A percentile compares a stretch with the other conserved stretches of the same genome.
Conservation (phyloP, 495 filamentous ascomycete species). For the Neurospora sp. region DNA sequence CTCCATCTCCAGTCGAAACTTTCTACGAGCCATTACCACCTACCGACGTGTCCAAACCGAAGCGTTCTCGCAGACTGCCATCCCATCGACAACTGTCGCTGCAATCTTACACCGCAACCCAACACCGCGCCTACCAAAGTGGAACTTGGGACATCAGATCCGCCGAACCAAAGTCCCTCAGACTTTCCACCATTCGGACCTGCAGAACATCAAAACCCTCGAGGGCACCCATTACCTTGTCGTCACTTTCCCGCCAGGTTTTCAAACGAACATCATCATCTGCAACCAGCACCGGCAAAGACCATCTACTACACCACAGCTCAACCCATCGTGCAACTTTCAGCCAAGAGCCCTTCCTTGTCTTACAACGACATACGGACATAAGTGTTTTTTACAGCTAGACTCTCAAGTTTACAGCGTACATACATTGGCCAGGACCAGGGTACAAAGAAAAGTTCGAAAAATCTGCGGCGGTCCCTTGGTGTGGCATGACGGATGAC, state of each 20-base stretch:
- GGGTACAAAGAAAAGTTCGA: neutral
- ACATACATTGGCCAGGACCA: neutral
- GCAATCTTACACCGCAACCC: neutral
- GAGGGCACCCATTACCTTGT: neutral
- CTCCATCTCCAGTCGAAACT: neutral
- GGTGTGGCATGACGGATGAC: conserved; percentile 9
- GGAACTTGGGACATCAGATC: neutral
- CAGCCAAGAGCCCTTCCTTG: neutral
- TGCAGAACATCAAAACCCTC: neutral
- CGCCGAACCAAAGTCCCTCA: neutral
- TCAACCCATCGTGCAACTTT: neutral
- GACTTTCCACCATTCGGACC: neutral
- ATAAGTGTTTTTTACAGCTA: neutral
- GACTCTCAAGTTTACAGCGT: neutral
- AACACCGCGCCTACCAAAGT: neutral
- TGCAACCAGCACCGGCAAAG: neutral
- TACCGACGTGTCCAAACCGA: neutral
- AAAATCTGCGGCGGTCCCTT: neutral
- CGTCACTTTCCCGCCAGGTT: neutral
- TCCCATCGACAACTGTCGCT: neutral
- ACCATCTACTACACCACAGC: neutral
- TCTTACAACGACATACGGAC: neutral
- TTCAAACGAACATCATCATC: neutral
- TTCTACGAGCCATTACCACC: neutral
- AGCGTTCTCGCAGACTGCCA: neutral